A percentile compares a stretch with the other conserved stretches of the same genome.
Conservation (phyloP, 2,329 filamentous ascomycete species). For the Knufia fluminis region DNA sequence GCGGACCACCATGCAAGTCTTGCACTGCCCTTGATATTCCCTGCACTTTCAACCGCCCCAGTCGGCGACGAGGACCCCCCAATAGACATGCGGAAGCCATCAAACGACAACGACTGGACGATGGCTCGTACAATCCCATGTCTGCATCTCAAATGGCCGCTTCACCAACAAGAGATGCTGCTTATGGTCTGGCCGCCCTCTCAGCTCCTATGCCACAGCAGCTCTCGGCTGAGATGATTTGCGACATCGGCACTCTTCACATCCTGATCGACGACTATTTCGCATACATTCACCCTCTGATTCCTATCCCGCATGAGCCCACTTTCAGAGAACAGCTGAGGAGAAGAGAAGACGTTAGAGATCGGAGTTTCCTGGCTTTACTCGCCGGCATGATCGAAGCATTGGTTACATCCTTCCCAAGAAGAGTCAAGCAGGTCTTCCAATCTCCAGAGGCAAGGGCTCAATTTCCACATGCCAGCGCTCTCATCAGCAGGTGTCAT, state of each 20-base stretch:
- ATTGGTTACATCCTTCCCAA: constrained; percentile 37
- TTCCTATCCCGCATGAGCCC: constrained; percentile 39
- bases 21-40: constrained; percentile 57
- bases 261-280: constrained; percentile 40
- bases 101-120: constrained; percentile 50
- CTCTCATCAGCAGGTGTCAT: constrained; percentile 35
- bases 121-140: constrained; percentile 14
- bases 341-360: constrained; percentile 34
- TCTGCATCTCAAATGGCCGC: constrained; percentile 7
- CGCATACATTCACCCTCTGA: constrained; percentile 39
- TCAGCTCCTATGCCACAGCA: constrained; percentile 31
- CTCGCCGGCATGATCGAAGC: constrained; percentile 38
- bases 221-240: constrained; percentile 42
- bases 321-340: constrained; percentile 37
- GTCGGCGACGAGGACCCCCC: constrained; percentile 54
- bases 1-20: constrained; percentile 56
- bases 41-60: constrained; percentile 57
- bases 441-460: constrained; percentile 29
- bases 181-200: constrained; percentile 44
- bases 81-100: constrained; percentile 59
- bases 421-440: constrained; percentile 34
- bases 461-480: constrained; percentile 35
- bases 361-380: constrained; percentile 35
- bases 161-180: constrained; percentile 44
- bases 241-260: constrained; percentile 32